Percentiles rank a stretch among this genome's conserved stretches.
phyloP scores from a whole-genome alignment of 1,284 basidiomycete genomes.

The Coniophora puteana region DNA sequence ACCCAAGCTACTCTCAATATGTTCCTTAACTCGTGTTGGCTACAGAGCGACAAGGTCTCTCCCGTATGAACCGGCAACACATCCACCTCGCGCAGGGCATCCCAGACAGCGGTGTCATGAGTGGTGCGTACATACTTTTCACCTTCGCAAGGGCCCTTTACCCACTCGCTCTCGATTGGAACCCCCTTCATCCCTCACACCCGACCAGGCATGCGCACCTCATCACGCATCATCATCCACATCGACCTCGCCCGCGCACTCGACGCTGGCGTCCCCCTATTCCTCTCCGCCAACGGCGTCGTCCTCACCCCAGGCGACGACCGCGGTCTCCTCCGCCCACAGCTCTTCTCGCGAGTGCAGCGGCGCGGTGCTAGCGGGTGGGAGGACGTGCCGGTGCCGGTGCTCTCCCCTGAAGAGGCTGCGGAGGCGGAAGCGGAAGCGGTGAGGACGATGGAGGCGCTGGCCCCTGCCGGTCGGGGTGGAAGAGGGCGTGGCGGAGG shows the following conservation, averaged over 20 bases:
- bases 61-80: constrained; percentile 84
- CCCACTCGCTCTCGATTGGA: constrained; percentile 2
- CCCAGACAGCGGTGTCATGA: constrained; percentile 59
- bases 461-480: no score
- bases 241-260: constrained; percentile 72
- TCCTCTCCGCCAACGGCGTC: constrained; percentile 79
- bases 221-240: constrained; percentile 72
- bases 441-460: no score
- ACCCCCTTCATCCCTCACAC: neutral
- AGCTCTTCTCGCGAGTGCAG: constrained; percentile 66
- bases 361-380: no score
- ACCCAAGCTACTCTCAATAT: neutral
- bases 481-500: no score
- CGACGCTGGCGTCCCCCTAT: constrained; percentile 67
- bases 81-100: constrained; percentile 84
- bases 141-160: neutral
- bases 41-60: constrained; percentile 69
- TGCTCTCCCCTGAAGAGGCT: no score
- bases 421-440: no score
- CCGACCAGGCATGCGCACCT: constrained; percentile 68
- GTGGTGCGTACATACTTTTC: constrained; percentile 47
- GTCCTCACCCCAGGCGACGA: constrained; percentile 74
- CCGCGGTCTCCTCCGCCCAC: constrained; percentile 48
- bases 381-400: no score
- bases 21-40: constrained; percentile 32